A percentile compares a stretch with the other conserved stretches of the same genome.
phyloP scores from a whole-genome alignment of 805 yeast species.

The Monosporozyma yasuniensis region DNA sequence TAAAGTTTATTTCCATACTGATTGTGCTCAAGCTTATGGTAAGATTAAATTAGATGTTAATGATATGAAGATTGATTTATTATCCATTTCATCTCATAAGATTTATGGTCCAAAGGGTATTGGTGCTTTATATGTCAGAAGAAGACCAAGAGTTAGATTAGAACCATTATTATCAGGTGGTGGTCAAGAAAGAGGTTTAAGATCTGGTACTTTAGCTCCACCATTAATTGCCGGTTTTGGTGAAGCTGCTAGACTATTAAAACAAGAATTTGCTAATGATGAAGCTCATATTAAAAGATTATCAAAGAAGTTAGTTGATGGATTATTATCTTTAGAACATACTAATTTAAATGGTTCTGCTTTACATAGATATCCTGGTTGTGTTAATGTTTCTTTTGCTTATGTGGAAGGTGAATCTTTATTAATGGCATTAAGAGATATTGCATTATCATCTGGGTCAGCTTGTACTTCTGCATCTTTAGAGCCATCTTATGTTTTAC shows the following conservation, averaged over 20 bases:
- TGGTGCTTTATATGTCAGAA: slow-evolving; percentile 90
- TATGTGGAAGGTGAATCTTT: slow-evolving; percentile 97
- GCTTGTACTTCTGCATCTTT: slow-evolving; percentile 98
- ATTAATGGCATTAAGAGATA: slow-evolving; percentile 94
- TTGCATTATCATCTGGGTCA: slow-evolving; percentile 92
- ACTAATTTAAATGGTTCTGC: slow-evolving; percentile 85
- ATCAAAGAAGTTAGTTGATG: slow-evolving; percentile 62
- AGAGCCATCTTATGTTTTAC: slow-evolving; percentile 94
- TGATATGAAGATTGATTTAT: slow-evolving; percentile 81
- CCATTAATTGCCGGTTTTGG: slow-evolving; percentile 94
- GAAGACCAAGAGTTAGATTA: slow-evolving; percentile 96
- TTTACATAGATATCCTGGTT: slow-evolving; percentile 72
- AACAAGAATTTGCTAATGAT: slow-evolving; percentile 66
- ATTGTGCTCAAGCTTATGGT: slow-evolving; percentile 96
- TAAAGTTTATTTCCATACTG: slow-evolving; percentile 94
- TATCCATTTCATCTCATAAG: slow-evolving; percentile 93
- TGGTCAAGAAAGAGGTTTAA: slow-evolving; percentile 96
- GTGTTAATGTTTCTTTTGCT: slow-evolving; percentile 94
- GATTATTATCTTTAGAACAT: slow-evolving; percentile 74
- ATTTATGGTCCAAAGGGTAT: slow-evolving; percentile 97
- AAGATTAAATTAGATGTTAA: slow-evolving; percentile 89
- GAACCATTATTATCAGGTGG: slow-evolving; percentile 96
- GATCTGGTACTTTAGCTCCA: slow-evolving; percentile 97
- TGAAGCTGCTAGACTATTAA: slow-evolving; percentile 86
- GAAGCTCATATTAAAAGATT: slow-evolving; percentile 57